These are phyloP conservation scores for Pseudopithomyces maydicus DNA, from an alignment of 2,329 filamentous ascomycete genomes.

Conservation along the genomic window DNA sequence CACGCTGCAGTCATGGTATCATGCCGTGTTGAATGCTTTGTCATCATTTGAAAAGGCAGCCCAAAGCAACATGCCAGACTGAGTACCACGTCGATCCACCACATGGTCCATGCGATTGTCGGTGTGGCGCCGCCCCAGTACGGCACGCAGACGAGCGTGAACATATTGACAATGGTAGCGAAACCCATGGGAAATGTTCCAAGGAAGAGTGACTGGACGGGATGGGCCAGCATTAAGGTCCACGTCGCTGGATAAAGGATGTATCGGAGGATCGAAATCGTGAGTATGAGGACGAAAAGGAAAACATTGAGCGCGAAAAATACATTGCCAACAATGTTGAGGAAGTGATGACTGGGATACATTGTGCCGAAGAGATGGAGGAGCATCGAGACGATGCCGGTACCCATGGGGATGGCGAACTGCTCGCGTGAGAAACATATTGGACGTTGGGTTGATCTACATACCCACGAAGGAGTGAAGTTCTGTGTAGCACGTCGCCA, in stretches of 20 bases:
- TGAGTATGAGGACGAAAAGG: constrained; percentile 60
- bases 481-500: constrained; percentile 41
- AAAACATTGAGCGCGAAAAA: constrained; percentile 65
- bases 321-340: constrained; percentile 61
- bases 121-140: constrained; percentile 61
- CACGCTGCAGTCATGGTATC: background rate
- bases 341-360: constrained; percentile 56
- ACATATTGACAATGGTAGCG: constrained; percentile 71
- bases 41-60: constrained; percentile 26
- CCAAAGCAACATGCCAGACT: background rate
- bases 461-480: constrained; percentile 43
- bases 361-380: constrained; percentile 60
- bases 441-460: background rate
- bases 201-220: constrained; percentile 69
- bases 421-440: background rate
- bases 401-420: constrained; percentile 33
- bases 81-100: background rate
- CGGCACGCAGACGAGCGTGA: constrained; percentile 62
- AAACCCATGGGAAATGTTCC: constrained; percentile 71
- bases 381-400: constrained; percentile 56
- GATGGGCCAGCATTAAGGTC: constrained; percentile 68
- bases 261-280: constrained; percentile 65
- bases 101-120: background rate
- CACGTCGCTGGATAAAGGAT: constrained; percentile 69
- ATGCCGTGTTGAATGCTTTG: background rate